Base-by-base conservation (phyloP, 495 filamentous ascomycete genomes). In the Astrothelium macrocarpum region DNA sequence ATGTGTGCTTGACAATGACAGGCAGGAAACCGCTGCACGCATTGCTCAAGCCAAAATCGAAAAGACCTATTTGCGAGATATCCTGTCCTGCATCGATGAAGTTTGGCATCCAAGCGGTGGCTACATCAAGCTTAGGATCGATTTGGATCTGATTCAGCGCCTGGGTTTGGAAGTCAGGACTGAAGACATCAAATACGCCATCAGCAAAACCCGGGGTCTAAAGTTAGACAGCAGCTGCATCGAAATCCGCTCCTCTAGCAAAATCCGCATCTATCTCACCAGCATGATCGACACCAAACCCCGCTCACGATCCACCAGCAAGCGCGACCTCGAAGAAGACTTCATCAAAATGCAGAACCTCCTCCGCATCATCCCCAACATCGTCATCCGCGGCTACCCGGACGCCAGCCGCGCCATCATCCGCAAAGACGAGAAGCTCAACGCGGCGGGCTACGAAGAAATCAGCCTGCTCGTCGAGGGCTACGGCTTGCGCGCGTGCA, bases 1-100 rank as follows among this genome's bases (percentile, higher is more conserved):
- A 16, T 97, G 95, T 69, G 84, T 88, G 23, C 79, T 97, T 0
- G 78, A 87, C 61, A 90, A 85, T 68, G 83, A 84, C 64, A 75
- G 80, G 43, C 80, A 83, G 64, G 83, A 93, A 59, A 79, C 81
- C 59, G 89, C 87, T 18, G 95, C 95, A 18, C 84, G 88, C 2
- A 84, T 95, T 62, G 91, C 95, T 61, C 95, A 97, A 77, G 88
- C 86, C 7, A 83, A 90, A 46, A 94, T 98, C 64, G 91, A 97
- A 73, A 96, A 92, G 78, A 92, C 88, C 0, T 91, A 83, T 66
- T 77, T 94, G 28, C 78, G 81, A 36, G 89, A 91, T 68, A 82
- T 90, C 45, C 86, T 95, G 65, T 79, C 80, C 62, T 90, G 82
- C 58, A 80, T 96, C 23, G 89, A 93, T 58, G 90, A 95, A 65